Percentiles rank a stretch among this genome's conserved stretches.
Conservation (phyloP, 495 filamentous ascomycete genomes). For the Lophium mytilinum region DNA sequence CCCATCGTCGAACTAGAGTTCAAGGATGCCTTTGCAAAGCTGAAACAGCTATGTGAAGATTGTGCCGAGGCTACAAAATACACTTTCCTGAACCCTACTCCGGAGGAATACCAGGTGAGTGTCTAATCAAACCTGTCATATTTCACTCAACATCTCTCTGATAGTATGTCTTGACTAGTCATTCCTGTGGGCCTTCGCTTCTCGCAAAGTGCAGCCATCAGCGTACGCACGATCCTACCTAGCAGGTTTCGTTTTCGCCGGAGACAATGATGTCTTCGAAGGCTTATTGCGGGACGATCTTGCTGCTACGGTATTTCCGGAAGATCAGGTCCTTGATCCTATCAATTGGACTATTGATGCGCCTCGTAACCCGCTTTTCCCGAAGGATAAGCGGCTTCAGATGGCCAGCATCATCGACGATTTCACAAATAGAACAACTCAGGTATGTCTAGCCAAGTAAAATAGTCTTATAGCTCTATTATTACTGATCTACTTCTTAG, state of each 20-base stretch:
- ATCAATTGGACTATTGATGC: slow-evolving; percentile 67
- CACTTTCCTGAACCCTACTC: neutral
- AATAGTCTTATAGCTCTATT: neutral
- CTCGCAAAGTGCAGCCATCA: slow-evolving; percentile 71
- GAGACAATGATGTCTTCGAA: slow-evolving; percentile 49
- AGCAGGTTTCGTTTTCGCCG: slow-evolving; percentile 66
- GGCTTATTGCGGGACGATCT: slow-evolving; percentile 74
- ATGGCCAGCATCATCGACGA: slow-evolving; percentile 70
- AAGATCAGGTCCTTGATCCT: slow-evolving; percentile 60
- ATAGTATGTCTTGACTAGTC: slow-evolving; percentile 31
- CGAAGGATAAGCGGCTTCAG: slow-evolving; percentile 63
- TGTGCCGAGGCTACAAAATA: slow-evolving; percentile 43
- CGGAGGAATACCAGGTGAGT: slow-evolving; percentile 8
- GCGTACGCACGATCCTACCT: slow-evolving; percentile 78
- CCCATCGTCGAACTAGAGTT: slow-evolving; percentile 73
- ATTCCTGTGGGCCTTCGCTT: slow-evolving; percentile 62
- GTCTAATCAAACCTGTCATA: neutral
- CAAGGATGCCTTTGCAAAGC: slow-evolving; percentile 59
- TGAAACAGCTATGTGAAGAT: slow-evolving; percentile 65
- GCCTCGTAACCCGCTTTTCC: slow-evolving; percentile 33
- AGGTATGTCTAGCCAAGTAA: slow-evolving; percentile 30
- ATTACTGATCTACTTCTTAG: neutral
- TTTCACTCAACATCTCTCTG: neutral
- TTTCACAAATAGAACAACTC: slow-evolving; percentile 65
- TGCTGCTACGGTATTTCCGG: slow-evolving; percentile 63